These are phyloP conservation scores for Phlyctochytrium planicorne DNA, from an alignment of 192 early-diverging fungal genomes.

Conservation along the genomic window DNA sequence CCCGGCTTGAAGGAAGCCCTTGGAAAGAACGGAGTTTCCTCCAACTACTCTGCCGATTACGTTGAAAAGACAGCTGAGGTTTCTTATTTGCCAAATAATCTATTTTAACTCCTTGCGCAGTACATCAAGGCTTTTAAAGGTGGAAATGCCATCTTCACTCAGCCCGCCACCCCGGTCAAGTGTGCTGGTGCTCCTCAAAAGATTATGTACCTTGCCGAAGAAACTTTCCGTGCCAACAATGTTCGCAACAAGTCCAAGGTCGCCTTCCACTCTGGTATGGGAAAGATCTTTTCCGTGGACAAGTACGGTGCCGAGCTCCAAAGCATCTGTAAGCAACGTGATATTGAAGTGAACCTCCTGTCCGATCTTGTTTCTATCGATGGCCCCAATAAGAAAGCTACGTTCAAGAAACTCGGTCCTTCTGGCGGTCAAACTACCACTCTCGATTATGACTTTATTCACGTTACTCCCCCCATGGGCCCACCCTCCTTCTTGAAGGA, in stretches of 20 bases:
- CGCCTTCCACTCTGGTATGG: conserved; percentile 76
- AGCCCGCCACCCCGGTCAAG: conserved; percentile 84
- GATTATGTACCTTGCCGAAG: conserved; percentile 85
- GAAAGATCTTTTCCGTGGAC: conserved; percentile 84
- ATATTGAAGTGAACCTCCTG: conserved; percentile 67
- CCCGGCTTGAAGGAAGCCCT: conserved; percentile 71
- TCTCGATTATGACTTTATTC: conserved; percentile 77
- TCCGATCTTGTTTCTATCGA: conserved; percentile 71
- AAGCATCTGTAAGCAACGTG: conserved; percentile 64
- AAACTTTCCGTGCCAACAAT: conserved; percentile 69
- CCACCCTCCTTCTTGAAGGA: conserved; percentile 76
- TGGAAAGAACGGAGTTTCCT: conserved; percentile 76
- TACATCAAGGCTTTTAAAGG: conserved; percentile 63
- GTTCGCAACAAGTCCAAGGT: conserved; percentile 67
- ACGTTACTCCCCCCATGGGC: conserved; percentile 81
- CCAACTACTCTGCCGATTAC: conserved; percentile 74
- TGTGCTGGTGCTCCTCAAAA: conserved; percentile 89
- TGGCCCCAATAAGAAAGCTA: conserved; percentile 63
- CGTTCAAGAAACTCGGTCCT: conserved; percentile 53
- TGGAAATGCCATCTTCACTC: conserved; percentile 83
- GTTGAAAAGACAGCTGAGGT: conserved; percentile 76
- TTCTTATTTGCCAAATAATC: neutral
- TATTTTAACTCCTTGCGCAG: neutral
- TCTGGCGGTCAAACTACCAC: conserved; percentile 56
- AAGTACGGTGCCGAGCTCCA: conserved; percentile 76